Conservation (phyloP, 306 rosid genomes). For the Begonia masoniana region DNA sequence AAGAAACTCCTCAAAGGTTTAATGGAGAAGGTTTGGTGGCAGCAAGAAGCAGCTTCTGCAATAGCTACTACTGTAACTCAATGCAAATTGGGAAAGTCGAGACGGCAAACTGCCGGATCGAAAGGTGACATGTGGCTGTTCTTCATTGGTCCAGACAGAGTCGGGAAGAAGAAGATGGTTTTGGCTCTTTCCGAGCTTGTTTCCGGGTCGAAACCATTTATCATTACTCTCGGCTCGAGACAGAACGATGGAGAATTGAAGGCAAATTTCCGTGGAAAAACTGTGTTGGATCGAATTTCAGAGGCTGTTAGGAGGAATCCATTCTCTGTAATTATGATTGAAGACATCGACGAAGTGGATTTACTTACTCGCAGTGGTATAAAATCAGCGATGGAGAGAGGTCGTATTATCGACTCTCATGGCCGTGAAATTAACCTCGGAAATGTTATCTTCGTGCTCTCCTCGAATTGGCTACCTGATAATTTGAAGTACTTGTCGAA, state of each 20-base stretch:
- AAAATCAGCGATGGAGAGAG: constrained; percentile 77
- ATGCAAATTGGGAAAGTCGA: constrained; percentile 66
- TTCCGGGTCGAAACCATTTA: constrained; percentile 53
- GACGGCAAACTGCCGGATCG: constrained; percentile 30
- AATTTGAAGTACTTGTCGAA: constrained; percentile 38
- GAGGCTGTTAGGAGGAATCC: constrained; percentile 80
- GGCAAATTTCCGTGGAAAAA: constrained; percentile 64
- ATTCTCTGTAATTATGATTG: constrained; percentile 66
- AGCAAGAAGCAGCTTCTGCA: constrained; percentile 80
- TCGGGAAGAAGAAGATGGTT: constrained; percentile 96
- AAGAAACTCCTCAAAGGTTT: constrained; percentile 66
- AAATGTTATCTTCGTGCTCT: constrained; percentile 69
- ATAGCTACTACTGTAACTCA: constrained; percentile 70
- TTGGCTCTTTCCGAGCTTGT: constrained; percentile 69
- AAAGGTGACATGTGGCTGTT: constrained; percentile 84
- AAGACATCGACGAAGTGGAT: constrained; percentile 72
- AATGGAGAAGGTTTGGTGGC: constrained; percentile 96
- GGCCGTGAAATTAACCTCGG: constrained; percentile 89
- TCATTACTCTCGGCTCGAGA: constrained; percentile 42
- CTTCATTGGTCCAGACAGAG: constrained; percentile 76
- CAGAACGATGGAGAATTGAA: constrained; percentile 49
- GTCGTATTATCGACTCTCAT: constrained; percentile 64
- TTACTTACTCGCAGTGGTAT: constrained; percentile 45
- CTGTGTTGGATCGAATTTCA: constrained; percentile 60
- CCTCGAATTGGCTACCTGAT: constrained; percentile 74